Percentiles rank a stretch among this genome's conserved stretches.
Evolutionary conservation across 441 rosid species (phyloP).

Genomic region (Brassica balearica): DNA sequence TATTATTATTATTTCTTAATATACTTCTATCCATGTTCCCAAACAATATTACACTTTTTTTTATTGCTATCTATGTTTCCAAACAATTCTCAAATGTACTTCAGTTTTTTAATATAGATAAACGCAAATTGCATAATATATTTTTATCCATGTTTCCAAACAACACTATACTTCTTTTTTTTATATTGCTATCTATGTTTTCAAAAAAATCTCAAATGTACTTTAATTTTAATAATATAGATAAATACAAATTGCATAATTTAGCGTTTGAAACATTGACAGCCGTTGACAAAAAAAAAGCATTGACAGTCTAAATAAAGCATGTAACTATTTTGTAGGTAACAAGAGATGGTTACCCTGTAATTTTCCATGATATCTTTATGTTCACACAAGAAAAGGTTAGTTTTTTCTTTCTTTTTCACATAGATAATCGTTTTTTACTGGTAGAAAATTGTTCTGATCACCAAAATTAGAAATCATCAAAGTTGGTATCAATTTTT

Average conservation of each 20-base stretch:
- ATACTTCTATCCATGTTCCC: no score
- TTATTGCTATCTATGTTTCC: no score
- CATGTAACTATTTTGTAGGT: conserved; percentile 57
- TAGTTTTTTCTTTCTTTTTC: background rate
- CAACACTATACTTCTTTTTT: no score
- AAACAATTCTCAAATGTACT: no score
- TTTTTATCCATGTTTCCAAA: no score
- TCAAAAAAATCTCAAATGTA: no score
- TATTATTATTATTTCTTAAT: no score
- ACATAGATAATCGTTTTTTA: background rate
- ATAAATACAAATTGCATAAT: background rate
- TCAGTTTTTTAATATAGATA: no score
- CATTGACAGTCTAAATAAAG: background rate
- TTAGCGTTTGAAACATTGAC: background rate
- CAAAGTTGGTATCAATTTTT: background rate
- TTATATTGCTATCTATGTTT: no score
- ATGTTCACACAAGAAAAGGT: conserved; percentile 56
- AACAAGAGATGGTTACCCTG: conserved; percentile 63
- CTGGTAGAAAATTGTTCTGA: background rate
- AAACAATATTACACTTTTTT: no score
- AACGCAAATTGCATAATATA: no score
- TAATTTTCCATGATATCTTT: conserved; percentile 67
- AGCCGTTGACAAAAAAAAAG: background rate
- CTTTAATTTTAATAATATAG: no score
- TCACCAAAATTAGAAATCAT: background rate